These are phyloP conservation scores for Podila horticola DNA, from an alignment of 192 early-diverging fungal genomes.

Conservation along the genomic window DNA sequence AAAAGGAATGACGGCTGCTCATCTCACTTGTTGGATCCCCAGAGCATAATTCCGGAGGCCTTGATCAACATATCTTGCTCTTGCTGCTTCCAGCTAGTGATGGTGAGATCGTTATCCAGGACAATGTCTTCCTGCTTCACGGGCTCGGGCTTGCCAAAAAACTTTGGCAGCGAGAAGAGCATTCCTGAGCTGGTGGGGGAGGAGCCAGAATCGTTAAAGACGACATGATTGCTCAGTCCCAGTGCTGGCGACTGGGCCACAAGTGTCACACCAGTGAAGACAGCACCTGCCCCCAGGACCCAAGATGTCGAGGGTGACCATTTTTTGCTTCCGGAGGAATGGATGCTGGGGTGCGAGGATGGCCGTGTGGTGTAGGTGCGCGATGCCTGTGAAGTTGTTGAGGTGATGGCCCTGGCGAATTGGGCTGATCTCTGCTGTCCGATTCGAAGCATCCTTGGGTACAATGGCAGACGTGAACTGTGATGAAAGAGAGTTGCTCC, in stretches of 20 bases:
- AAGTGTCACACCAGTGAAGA: constrained; percentile 38
- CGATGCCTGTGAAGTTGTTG: not conserved
- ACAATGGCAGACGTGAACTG: too few species aligned
- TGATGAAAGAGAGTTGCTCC: too few species aligned
- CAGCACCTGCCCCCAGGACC: constrained; percentile 36
- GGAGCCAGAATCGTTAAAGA: constrained; percentile 17
- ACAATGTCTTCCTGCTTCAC: constrained; percentile 34
- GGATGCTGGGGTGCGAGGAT: constrained; percentile 15
- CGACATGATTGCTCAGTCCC: not conserved
- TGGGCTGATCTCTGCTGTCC: constrained; percentile 3
- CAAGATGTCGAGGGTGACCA: constrained; percentile 12
- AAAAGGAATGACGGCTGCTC: not conserved
- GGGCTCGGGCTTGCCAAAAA: constrained; percentile 18
- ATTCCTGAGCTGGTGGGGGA: not conserved
- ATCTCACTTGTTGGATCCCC: constrained; percentile 50
- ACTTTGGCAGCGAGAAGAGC: not conserved
- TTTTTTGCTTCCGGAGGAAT: not conserved
- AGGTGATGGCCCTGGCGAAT: not conserved
- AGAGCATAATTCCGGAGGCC: constrained; percentile 35
- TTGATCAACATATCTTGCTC: constrained; percentile 32
- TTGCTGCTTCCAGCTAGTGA: constrained; percentile 52
- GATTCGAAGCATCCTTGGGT: constrained; percentile 24
- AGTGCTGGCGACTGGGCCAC: constrained; percentile 29
- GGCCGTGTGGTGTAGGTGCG: not conserved
- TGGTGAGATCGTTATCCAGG: constrained; percentile 33